Conservation (phyloP, 1,139 yeast species). For the Magnusiomyces paraingens region DNA sequence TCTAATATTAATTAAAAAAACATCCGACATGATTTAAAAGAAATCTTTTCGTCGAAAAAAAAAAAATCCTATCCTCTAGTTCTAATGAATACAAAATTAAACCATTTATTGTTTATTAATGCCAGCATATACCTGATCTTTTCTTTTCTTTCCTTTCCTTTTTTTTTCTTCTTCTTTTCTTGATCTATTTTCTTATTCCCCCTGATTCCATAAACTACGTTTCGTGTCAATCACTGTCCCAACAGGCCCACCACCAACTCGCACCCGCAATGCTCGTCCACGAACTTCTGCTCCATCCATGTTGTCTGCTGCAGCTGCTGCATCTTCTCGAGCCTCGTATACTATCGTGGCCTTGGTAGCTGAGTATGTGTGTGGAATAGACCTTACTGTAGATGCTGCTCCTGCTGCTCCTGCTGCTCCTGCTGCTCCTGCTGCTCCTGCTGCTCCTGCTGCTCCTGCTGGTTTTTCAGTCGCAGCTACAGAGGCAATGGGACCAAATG, state of each 20-base stretch:
- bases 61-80: too few relatives aligned
- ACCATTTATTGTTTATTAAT: too few relatives aligned
- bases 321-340: constrained; percentile 30
- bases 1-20: too few relatives aligned
- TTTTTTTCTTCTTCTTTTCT: background rate
- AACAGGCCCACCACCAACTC: constrained; percentile 11
- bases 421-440: too few relatives aligned
- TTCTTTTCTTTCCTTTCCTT: background rate
- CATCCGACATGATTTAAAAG: too few relatives aligned
- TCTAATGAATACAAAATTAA: too few relatives aligned
- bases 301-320: constrained; percentile 34
- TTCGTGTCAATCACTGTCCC: background rate
- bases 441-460: background rate
- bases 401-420: background rate
- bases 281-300: constrained; percentile 31
- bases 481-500: constrained; percentile 35
- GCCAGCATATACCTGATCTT: background rate
- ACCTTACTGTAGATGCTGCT: background rate
- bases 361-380: constrained; percentile 17
- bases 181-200: background rate
- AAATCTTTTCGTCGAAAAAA: too few relatives aligned
- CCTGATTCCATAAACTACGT: background rate
- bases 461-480: constrained; percentile 19
- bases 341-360: constrained; percentile 25
- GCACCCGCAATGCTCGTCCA: constrained; percentile 28